Evolutionary conservation across 345 rosid genomes (phyloP).

Genomic region (Eucalyptus marginata): DNA sequence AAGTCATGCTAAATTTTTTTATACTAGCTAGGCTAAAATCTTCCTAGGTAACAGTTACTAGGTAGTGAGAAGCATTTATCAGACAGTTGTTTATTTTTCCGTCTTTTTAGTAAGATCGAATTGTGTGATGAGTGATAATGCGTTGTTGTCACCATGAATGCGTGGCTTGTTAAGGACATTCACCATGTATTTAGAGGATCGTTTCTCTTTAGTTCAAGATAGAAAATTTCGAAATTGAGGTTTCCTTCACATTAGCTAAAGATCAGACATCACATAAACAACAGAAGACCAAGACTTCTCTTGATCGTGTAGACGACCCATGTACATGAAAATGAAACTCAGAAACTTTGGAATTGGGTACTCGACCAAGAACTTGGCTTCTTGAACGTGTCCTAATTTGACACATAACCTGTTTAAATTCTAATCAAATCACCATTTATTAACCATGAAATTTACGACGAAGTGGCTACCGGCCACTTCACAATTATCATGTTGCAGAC

Average conservation of each 20-base stretch:
- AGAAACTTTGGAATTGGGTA: no score
- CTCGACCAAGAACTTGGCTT: no score
- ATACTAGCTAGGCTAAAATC: neutral
- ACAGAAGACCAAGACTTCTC: no score
- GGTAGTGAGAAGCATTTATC: neutral
- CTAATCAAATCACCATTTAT: neutral
- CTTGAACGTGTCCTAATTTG: no score
- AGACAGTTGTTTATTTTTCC: fast-evolving
- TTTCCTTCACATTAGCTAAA: neutral
- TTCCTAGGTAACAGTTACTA: neutral
- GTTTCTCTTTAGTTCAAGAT: neutral
- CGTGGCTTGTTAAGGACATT: neutral
- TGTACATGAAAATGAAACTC: no score
- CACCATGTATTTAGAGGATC: neutral
- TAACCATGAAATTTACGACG: neutral
- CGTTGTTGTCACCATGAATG: neutral
- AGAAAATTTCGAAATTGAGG: neutral
- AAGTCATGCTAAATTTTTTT: neutral
- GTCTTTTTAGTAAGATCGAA: neutral
- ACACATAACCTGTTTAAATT: neutral
- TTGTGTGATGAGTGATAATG: neutral
- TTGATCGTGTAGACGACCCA: no score
- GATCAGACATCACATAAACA: no score
- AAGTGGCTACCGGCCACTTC: no score
- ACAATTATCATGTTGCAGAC: no score